Percentiles rank a stretch among this genome's conserved stretches.
phyloP scores from a whole-genome alignment of 768 basidiomycete species.

The Panellus pusillus region DNA sequence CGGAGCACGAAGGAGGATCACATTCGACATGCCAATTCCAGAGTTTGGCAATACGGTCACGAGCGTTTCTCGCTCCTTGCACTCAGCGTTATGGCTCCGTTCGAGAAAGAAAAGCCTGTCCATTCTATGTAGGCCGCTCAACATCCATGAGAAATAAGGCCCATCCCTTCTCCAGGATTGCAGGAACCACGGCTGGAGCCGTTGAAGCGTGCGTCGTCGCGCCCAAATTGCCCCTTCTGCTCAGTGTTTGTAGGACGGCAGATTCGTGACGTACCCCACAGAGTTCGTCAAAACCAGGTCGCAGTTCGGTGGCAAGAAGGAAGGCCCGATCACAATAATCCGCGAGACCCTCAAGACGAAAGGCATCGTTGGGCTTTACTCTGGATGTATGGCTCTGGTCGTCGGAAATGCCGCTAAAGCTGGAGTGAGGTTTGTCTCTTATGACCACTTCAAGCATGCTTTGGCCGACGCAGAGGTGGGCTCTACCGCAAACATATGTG shows the following conservation, averaged over 20 bases:
- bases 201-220: slow-evolving; percentile 77
- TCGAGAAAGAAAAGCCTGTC: slow-evolving; percentile 75
- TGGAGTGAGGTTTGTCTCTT: slow-evolving; percentile 92
- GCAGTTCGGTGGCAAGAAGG: slow-evolving; percentile 79
- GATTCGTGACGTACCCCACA: slow-evolving; percentile 84
- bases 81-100: slow-evolving; percentile 36
- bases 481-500: not conserved
- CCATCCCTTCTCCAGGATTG: slow-evolving; percentile 45
- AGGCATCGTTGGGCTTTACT: slow-evolving; percentile 87
- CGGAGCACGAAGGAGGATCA: slow-evolving; percentile 47
- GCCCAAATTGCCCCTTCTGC: slow-evolving; percentile 9
- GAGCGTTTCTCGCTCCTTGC: not conserved
- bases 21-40: slow-evolving; percentile 25
- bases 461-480: slow-evolving; percentile 80
- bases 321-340: slow-evolving; percentile 74
- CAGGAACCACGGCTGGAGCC: slow-evolving; percentile 90
- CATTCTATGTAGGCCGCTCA: slow-evolving; percentile 61
- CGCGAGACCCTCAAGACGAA: slow-evolving; percentile 69
- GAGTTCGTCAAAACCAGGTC: slow-evolving; percentile 94
- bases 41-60: too few relatives aligned
- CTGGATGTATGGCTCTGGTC: slow-evolving; percentile 86
- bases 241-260: slow-evolving; percentile 44
- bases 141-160: not conserved
- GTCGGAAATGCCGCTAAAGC: slow-evolving; percentile 93
- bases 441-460: slow-evolving; percentile 86